A percentile compares a stretch with the other conserved stretches of the same genome.
phyloP scores from a whole-genome alignment of 208 protist species.

The Acanthamoeba sp. region DNA sequence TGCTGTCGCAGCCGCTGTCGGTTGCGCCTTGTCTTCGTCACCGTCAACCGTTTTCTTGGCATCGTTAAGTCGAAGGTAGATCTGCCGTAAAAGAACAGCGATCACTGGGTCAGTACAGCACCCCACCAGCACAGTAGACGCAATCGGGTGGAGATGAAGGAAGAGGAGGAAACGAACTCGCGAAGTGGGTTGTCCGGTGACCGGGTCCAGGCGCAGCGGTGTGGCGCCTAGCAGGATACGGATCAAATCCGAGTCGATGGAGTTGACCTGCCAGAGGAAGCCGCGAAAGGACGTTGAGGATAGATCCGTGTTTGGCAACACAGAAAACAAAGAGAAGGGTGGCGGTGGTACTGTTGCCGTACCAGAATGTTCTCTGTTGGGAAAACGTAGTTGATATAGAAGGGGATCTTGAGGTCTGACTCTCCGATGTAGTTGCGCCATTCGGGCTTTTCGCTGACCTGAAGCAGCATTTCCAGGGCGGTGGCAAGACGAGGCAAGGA shows the following conservation, averaged over 20 bases:
- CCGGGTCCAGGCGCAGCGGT: neutral
- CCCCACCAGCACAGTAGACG: neutral
- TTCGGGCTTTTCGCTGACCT: conserved; percentile 20
- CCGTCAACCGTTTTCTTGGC: conserved; percentile 15
- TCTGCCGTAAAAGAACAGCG: neutral
- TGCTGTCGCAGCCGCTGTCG: neutral
- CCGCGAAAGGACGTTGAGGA: neutral
- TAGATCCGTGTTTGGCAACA: too few species aligned
- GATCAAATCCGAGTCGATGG: conserved; percentile 59
- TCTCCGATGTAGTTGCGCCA: conserved; percentile 62
- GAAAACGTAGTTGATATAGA: conserved; percentile 58
- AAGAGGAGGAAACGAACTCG: neutral
- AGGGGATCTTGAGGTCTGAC: conserved; percentile 65
- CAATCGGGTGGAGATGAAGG: too few species aligned
- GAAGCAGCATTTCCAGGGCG: too few species aligned
- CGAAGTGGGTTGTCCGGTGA: neutral
- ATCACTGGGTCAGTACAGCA: neutral
- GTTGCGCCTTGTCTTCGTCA: neutral
- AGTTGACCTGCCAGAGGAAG: neutral
- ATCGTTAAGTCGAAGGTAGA: conserved; percentile 50
- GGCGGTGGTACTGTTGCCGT: neutral
- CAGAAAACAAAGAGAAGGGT: neutral
- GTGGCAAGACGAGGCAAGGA: too few species aligned
- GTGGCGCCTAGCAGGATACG: conserved; percentile 26
- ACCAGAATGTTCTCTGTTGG: conserved; percentile 52